These are phyloP conservation scores for Penicillium argentinense DNA, from an alignment of 495 filamentous ascomycete genomes.

Conservation along the genomic window DNA sequence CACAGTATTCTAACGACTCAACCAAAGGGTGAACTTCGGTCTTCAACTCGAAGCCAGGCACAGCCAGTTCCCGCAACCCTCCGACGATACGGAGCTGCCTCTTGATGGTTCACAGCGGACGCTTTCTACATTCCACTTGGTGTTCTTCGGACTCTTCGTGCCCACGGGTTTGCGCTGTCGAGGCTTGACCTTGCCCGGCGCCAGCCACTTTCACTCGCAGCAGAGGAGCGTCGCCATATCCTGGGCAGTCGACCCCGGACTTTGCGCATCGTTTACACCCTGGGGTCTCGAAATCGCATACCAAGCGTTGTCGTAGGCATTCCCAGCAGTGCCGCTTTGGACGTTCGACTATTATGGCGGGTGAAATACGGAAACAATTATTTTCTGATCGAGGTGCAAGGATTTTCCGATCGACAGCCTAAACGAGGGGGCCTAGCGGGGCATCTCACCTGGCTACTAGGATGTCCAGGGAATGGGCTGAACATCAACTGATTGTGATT, in stretches of 20 bases:
- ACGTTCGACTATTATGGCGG: not conserved
- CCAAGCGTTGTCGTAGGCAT: slow-evolving; percentile 34
- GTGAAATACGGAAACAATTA: too few relatives aligned
- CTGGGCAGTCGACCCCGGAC: slow-evolving; percentile 24
- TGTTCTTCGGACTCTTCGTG: not conserved
- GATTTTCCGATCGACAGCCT: too few relatives aligned
- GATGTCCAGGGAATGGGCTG: too few relatives aligned
- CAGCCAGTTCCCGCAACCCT: not conserved
- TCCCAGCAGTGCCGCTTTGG: slow-evolving; percentile 39
- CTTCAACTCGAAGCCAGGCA: not conserved
- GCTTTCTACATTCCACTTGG: not conserved
- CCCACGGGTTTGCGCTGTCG: slow-evolving; percentile 11
- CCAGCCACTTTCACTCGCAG: slow-evolving; percentile 26
- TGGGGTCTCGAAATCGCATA: slow-evolving; percentile 31
- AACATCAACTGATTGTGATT: too few relatives aligned
- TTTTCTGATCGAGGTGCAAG: too few relatives aligned
- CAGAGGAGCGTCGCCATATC: slow-evolving; percentile 19
- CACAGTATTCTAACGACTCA: slow-evolving; percentile 10
- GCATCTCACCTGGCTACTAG: too few relatives aligned
- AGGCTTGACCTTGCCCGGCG: slow-evolving; percentile 27
- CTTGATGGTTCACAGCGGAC: not conserved
- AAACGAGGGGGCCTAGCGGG: too few relatives aligned
- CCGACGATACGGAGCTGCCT: not conserved
- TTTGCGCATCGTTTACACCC: slow-evolving; percentile 23
- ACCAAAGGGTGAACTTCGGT: slow-evolving; percentile 5